These are phyloP conservation scores for Astragalus glycyphyllos DNA, from an alignment of 306 rosid species.

Conservation along the genomic window DNA sequence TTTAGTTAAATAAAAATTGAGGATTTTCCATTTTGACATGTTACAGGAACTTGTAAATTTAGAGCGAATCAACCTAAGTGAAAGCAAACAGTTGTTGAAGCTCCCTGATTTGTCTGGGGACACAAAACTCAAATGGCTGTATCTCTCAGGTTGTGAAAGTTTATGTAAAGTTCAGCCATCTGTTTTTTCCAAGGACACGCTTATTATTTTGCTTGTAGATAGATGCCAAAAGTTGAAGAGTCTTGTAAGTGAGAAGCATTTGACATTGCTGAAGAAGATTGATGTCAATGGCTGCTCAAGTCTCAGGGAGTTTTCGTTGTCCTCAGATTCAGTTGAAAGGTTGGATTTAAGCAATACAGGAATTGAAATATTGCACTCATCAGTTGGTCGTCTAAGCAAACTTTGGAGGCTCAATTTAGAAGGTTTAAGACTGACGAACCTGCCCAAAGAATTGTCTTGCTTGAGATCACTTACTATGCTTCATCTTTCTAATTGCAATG, in stretches of 20 bases:
- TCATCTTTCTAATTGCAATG: neutral
- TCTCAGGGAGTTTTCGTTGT: slow-evolving; percentile 18
- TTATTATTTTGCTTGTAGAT: neutral
- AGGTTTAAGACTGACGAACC: neutral
- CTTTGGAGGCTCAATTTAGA: neutral
- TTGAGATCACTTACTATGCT: neutral
- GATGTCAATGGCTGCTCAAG: neutral
- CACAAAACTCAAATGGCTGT: neutral
- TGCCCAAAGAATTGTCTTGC: slow-evolving; percentile 1
- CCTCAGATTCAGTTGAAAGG: neutral
- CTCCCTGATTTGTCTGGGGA: slow-evolving; percentile 27
- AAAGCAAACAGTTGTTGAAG: neutral
- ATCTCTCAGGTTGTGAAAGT: neutral
- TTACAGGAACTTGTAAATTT: slow-evolving; percentile 31
- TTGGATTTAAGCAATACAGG: neutral
- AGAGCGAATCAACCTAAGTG: neutral
- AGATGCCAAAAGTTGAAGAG: neutral
- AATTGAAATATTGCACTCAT: neutral
- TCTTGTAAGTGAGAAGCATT: slow-evolving; percentile 1
- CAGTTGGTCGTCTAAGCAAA: neutral
- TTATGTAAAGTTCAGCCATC: slow-evolving; percentile 15
- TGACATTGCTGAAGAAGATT: neutral
- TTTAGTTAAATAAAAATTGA: too few species aligned
- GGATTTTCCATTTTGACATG: neutral
- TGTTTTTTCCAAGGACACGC: neutral